phyloP scores from a whole-genome alignment of 148 eudicot genomes.

The Silene conica region DNA sequence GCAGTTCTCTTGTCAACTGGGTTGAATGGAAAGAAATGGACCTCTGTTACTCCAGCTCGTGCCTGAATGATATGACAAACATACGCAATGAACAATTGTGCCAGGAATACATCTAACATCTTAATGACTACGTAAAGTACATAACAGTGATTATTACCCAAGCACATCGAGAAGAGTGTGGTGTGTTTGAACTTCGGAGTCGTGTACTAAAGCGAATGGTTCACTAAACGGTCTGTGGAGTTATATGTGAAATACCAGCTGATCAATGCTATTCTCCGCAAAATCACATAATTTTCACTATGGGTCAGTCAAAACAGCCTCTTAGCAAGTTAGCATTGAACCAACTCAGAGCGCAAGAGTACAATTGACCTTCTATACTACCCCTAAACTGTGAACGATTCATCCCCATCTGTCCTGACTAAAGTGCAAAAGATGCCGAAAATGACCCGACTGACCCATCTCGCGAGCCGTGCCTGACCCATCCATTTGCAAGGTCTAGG shows the following conservation, averaged over 20 bases:
- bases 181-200: neutral
- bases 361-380: too few species aligned
- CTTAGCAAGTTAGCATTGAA: too few species aligned
- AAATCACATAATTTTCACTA: too few species aligned
- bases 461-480: too few species aligned
- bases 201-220: neutral
- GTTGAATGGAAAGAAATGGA: conserved; percentile 75
- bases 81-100: neutral
- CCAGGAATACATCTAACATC: neutral
- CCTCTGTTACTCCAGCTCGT: conserved; percentile 60
- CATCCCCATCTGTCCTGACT: too few species aligned
- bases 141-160: neutral
- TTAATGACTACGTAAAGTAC: neutral
- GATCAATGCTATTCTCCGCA: too few species aligned
- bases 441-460: too few species aligned
- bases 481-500: too few species aligned
- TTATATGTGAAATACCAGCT: neutral
- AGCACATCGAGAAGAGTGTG: neutral
- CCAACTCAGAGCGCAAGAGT: too few species aligned
- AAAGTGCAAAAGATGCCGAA: too few species aligned
- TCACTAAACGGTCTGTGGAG: neutral
- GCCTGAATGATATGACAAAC: conserved; percentile 36
- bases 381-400: too few species aligned
- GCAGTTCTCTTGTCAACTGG: conserved; percentile 84
- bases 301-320: too few species aligned